Percentiles rank a stretch among this genome's conserved stretches.
Evolutionary conservation across 2,329 filamentous ascomycete genomes (phyloP).

Genomic region (Stagonosporopsis vannaccii): DNA sequence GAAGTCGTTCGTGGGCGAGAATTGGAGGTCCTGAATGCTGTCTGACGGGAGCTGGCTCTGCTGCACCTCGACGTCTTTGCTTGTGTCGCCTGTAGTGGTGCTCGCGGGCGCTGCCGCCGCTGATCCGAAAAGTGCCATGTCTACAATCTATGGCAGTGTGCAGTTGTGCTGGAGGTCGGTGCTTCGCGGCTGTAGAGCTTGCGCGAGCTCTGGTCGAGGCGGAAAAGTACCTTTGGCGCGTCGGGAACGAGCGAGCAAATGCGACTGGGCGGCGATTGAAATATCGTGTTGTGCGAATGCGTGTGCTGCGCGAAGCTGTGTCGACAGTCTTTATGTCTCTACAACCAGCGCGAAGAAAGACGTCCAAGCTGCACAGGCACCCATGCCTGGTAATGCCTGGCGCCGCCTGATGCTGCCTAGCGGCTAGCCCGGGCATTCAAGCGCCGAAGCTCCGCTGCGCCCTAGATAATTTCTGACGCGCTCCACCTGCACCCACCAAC

Average conservation of each 20-base stretch:
- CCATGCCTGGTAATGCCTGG: conserved; percentile 34
- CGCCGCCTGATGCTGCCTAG: conserved; percentile 32
- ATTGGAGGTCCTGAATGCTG: conserved; percentile 85
- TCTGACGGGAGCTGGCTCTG: conserved; percentile 76
- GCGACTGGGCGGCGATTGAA: not conserved
- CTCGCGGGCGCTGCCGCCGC: conserved; percentile 61
- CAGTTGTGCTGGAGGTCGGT: conserved; percentile 10
- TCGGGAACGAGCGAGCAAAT: not conserved
- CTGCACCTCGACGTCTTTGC: conserved; percentile 81
- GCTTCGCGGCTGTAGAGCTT: conserved; percentile 28
- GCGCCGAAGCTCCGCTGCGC: conserved; percentile 23
- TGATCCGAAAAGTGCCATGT: conserved; percentile 70
- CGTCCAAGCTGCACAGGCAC: conserved; percentile 38
- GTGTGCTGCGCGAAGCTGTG: conserved; percentile 8
- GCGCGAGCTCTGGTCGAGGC: conserved; percentile 25
- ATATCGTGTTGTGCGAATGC: not conserved
- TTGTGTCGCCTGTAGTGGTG: conserved; percentile 87
- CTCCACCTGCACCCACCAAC: conserved; percentile 52
- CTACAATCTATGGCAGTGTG: conserved; percentile 9
- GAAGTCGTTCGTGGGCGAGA: conserved; percentile 79
- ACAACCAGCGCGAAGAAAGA: conserved; percentile 26
- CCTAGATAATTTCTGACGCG: conserved; percentile 31
- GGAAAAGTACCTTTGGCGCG: conserved; percentile 17
- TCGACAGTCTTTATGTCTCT: conserved; percentile 21
- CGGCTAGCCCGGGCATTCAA: conserved; percentile 23